phyloP scores from a whole-genome alignment of 768 basidiomycete genomes.

The Xerocomus brunneocitrinus region DNA sequence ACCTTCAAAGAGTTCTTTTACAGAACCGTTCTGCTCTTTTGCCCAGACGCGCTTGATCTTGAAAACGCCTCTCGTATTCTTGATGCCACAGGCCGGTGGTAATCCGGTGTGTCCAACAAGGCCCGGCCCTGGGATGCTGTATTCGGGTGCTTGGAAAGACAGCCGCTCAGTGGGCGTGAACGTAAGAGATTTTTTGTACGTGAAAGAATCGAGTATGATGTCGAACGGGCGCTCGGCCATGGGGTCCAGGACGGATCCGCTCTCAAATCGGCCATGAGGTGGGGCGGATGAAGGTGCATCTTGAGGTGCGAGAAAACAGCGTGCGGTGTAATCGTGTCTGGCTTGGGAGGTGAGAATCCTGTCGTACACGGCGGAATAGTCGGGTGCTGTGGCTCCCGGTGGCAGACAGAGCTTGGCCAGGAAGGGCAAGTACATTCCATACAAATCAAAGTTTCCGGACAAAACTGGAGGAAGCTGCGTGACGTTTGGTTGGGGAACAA shows the following conservation, averaged over 20 bases:
- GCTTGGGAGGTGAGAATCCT: conserved; percentile 36
- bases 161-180: conserved; percentile 26
- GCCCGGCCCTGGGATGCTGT: conserved; percentile 22
- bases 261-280: conserved; percentile 23
- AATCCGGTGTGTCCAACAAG: conserved; percentile 27
- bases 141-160: conserved; percentile 24
- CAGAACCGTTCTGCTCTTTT: conserved; percentile 12
- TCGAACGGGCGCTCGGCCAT: conserved; percentile 35
- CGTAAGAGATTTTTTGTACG: conserved; percentile 20
- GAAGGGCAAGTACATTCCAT: conserved; percentile 36
- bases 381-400: conserved; percentile 19
- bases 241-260: conserved; percentile 28
- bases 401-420: conserved; percentile 33
- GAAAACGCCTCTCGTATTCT: conserved; percentile 31
- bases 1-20: conserved; percentile 39
- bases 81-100: conserved; percentile 30
- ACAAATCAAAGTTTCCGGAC: conserved; percentile 38
- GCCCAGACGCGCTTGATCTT: conserved; percentile 35
- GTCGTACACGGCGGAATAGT: conserved; percentile 32
- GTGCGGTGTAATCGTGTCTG: conserved; percentile 35
- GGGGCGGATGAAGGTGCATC: conserved; percentile 8
- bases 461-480: conserved; percentile 11
- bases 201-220: conserved; percentile 24
- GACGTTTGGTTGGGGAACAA: conserved; percentile 5
- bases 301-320: conserved; percentile 22